Evolutionary conservation across 495 filamentous ascomycete genomes (phyloP), one percentile per base, ranked within the genome.

Genomic region (Penicillium riverlandense): DNA sequence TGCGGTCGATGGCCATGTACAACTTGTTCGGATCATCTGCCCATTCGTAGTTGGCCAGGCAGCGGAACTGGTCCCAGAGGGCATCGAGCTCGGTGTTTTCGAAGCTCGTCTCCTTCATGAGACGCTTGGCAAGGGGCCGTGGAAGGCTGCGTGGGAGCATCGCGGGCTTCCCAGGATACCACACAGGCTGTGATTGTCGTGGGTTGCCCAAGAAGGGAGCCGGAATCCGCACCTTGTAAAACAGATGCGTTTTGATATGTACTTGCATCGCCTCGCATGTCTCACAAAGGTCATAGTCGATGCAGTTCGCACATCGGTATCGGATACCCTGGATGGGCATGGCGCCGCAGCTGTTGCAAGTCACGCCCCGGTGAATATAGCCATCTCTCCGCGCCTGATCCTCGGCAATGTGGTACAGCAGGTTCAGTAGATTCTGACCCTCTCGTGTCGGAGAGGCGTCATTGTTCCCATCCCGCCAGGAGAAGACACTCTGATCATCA

Each of bases 31-130:
- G 88, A 55, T 96, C 90, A 13, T 84, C 76, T n/a, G 77, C 63
- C 83, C 86, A 96, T 56, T 90, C 83, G 9, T 81, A 82, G 48
- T 84, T 88, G 8, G 92, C 92, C 53, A 96, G 78, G 48, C 88
- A 96, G 8, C 84, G 86, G 76, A 94, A 97, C 54, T 96, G 94
- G 53, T 96, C 91, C 84, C 88, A 97, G 27, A 92, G 78, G 28
- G 89, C 92, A 63, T 97, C 89, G 3, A 97, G 65, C 57, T 95
- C 87, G 2, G 85, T 79, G 29, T 78, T 76, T 58, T 95, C 88
- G 48, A 90, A 90, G 11, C 76, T 79, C 11, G 85, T 88, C 22
- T 87, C 82, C 32, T 76, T 72, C 16, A 78, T 78, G 40, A 95
- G 70, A 40, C 79, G 78, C 38, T 77, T 71, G 29, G 81, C 79